Base-by-base conservation (phyloP, 2,329 filamentous ascomycete genomes). In the Ramichloridium luteum region DNA sequence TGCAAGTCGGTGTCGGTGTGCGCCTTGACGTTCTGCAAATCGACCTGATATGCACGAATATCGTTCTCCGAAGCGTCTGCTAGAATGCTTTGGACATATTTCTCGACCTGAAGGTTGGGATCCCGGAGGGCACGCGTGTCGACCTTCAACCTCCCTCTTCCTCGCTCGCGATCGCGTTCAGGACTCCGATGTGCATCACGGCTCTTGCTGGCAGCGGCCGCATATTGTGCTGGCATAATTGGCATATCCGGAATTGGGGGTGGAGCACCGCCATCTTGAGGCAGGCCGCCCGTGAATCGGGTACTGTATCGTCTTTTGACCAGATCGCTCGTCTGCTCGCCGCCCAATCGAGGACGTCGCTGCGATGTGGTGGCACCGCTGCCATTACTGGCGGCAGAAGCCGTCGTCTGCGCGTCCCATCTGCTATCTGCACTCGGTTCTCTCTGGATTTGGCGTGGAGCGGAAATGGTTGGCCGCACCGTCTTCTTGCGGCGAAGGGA, bases 241-340 rank as follows among this genome's bases (percentile, higher is more conserved):
- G 90, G 88, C 41, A 68, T 48, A 10, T 55, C 52, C 4, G 64
- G 63, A 46, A 93, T 67, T 2, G 81, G 72, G 12, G 84, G 72
- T 25, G 46, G 28, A 13, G 72, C 73, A 34, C 70, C 74, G 44
- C 82, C 76, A 37, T 73, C 62, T 1, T 80, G 80, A 1, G 78
- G 58, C 43, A 81, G 76, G 48, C 85, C 88, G 20, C 46, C 49
- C 10, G 48, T 45, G 57, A 94, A 93, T 38, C 88, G 77, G 25
- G 86, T 86, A 23, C 90, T 96, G 59, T 96, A 98, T 47, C 90
- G 70, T 47, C 85, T 73, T 63, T 96, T 96, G 37, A 98, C 86
- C 32, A 96, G 67, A 56, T 98, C 88, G 12, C 74, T 72, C 25
- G 75, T 77, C 47, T 71, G 68, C 30, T 55, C 53, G 35, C 54